These are phyloP conservation scores for Penicillium psychrofluorescens DNA, from an alignment of 495 filamentous ascomycete species.

Conservation along the genomic window DNA sequence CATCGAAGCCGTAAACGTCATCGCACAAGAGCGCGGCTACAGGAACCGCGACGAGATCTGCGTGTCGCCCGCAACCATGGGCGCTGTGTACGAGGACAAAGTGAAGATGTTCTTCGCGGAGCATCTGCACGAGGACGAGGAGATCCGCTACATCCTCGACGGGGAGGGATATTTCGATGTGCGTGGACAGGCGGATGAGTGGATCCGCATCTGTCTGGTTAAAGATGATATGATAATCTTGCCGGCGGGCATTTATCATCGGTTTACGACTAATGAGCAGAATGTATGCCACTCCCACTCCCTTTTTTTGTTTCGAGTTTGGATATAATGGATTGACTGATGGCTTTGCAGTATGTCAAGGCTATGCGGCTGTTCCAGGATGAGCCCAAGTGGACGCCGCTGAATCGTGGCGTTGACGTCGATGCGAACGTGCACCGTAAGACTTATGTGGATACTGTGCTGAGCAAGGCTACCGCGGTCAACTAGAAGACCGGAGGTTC, in stretches of 20 bases:
- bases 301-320: not conserved
- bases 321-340: constrained; percentile 7
- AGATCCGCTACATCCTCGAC: constrained; percentile 94
- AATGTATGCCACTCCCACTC: constrained; percentile 56
- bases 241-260: constrained; percentile 94
- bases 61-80: constrained; percentile 85
- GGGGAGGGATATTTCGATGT: constrained; percentile 94
- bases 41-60: constrained; percentile 91
- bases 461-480: constrained; percentile 18
- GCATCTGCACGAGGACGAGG: constrained; percentile 97
- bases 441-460: constrained; percentile 55
- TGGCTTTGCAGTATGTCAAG: constrained; percentile 67
- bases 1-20: constrained; percentile 56
- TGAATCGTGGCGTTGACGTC: constrained; percentile 74
- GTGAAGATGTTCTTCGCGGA: constrained; percentile 90
- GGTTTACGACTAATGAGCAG: constrained; percentile 86
- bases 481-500: constrained; percentile 8
- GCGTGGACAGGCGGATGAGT: constrained; percentile 60
- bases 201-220: constrained; percentile 76
- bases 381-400: constrained; percentile 95
- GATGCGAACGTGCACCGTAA: constrained; percentile 72
- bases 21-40: constrained; percentile 73
- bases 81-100: constrained; percentile 72
- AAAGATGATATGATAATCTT: constrained; percentile 75
- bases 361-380: constrained; percentile 98